phyloP scores from a whole-genome alignment of 208 protist species.

The Acanthamoeba lenticulata region DNA sequence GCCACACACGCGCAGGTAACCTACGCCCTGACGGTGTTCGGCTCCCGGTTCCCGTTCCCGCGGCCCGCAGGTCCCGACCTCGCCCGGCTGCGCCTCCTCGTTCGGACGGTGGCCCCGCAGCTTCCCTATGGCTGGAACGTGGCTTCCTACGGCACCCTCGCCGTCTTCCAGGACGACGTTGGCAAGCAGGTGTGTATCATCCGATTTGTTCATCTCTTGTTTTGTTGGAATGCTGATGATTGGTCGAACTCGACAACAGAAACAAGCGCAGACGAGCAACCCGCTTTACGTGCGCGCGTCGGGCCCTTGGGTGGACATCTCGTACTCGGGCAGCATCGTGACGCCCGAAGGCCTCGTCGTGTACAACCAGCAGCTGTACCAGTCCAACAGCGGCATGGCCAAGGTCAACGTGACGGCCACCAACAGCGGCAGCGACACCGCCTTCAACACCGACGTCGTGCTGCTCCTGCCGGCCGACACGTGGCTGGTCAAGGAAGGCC shows the following conservation, averaged over 20 bases:
- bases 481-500: background rate
- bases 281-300: background rate
- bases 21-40: background rate
- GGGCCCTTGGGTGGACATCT: slow-evolving; percentile 11
- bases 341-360: background rate
- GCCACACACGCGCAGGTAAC: slow-evolving; percentile 1
- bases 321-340: background rate
- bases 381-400: slow-evolving; percentile 17
- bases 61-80: background rate
- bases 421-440: slow-evolving; percentile 15
- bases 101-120: background rate
- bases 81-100: background rate
- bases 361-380: slow-evolving; percentile 22
- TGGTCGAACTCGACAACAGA: background rate
- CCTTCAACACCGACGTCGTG: background rate
- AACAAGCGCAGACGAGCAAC: slow-evolving; percentile 1
- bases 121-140: slow-evolving; percentile 10
- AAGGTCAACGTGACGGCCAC: slow-evolving; percentile 4
- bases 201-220: no score
- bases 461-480: background rate
- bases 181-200: background rate
- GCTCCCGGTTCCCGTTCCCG: background rate
- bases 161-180: background rate
- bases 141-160: background rate
- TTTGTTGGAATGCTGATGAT: background rate